Evolutionary conservation across 2,329 filamentous ascomycete species (phyloP), one percentile per base, ranked within the genome.

Genomic region (Trichoderma breve): DNA sequence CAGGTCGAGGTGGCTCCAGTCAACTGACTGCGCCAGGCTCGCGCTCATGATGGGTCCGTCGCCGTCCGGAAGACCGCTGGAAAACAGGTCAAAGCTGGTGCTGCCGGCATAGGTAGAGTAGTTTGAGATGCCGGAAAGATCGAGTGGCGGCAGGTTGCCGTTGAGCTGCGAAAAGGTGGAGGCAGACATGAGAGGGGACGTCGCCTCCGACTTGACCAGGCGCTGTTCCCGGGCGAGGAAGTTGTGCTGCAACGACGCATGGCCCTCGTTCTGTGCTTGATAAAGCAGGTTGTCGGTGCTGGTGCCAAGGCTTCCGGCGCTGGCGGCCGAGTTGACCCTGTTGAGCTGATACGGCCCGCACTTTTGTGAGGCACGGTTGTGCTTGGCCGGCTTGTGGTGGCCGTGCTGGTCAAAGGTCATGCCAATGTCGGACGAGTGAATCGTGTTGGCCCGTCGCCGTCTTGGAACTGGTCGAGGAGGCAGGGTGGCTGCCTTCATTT

Each of bases 301-400:
- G 68, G 83, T 83, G 26, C 84, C 83, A 51, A 87, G 76, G 78
- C 85, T 85, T 78, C 83, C 81, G 71, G 84, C 80, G 80, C 88
- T 84, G 80, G 88, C 86, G 74, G 88, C 83, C 24, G 88, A 87
- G 80, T 89, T 87, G 74, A 87, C 86, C 71, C 88, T 86, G 77
- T 83, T 87, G 55, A 90, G 84, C 72, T 87, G 86, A 75, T 91
- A 91, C 24, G 90, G 89, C 36, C 87, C 87, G 75, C 85, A 87
- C 79, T 90, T 90, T 75, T 90, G 88, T 34, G 88, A 86, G 36
- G 86, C 85, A 74, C 88, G 88, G 76, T 86, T 84, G 79, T 88
- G 87, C 81, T 90, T 90, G 78, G 88, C 83, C 18, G 89, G 87
- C 77, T 89, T 91, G 82, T 90, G 89, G 76, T 91, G 88, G 65